Evolutionary conservation across 768 basidiomycete species (phyloP), one percentile per base, ranked within the genome.

Genomic region (Kwoniella newhampshirensis): DNA sequence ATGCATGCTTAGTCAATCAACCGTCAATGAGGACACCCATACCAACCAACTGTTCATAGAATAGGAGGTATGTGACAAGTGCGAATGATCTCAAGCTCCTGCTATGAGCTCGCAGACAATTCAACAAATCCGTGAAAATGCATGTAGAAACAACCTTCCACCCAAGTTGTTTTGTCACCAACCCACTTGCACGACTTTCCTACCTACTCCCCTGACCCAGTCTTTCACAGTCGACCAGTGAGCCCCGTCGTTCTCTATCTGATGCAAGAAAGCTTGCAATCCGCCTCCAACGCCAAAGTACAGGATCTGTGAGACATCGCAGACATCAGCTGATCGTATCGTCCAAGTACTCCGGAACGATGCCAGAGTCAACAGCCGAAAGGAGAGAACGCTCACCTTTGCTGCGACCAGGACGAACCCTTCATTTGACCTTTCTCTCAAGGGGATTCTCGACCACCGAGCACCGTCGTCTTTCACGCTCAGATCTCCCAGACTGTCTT

Each of bases 231-330:
- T 82, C 63, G 82, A 79, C 0, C 85, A 82, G 26, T 59, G 74
- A 0, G 83, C 85, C 4, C 70, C 75, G 17, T 70, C 63, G 26
- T 69, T 75, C 58, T 81, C 77, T 2, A 91, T 82, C 5, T 80
- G 81, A 25, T 77, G 70, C n/a, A 84, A 73, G 64, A 94, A 94
- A 58, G 86, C 88, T 12, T 82, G 75, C 25, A 93, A 78, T 6
- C 92, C 89, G 0, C 94, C 93, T 0, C 92, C 93, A 3, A 97
- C 91, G 6, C 94, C 94, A 74, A 98, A 97, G 73, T 97, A 97
- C 18, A 97, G 76, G 13, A 91, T 62, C 73, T 72, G 39, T 3
- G 12, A 32, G 32, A 6, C 8, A n/a, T n/a, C n/a, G n/a, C n/a
- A n/a, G n/a, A n/a, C n/a, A n/a, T n/a, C n/a, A n/a, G n/a, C n/a